A percentile compares a stretch with the other conserved stretches of the same genome.
phyloP scores from a whole-genome alignment of 2,329 filamentous ascomycete genomes.

The Pseudogymnoascus sp. region DNA sequence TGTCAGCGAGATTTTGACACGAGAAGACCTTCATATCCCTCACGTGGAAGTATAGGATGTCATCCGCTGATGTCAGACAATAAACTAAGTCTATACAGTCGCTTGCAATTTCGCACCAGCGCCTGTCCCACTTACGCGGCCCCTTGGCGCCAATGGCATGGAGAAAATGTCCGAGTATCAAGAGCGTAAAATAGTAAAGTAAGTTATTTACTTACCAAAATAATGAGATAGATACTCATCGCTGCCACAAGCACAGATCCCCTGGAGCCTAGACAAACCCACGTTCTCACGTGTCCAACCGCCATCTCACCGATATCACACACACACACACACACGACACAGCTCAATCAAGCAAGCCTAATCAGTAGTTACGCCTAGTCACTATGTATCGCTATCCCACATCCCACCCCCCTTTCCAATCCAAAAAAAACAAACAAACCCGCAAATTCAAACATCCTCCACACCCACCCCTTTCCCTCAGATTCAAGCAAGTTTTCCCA shows the following conservation, averaged over 20 bases:
- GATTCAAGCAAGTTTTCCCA: not conserved
- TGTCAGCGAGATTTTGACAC: too few species aligned
- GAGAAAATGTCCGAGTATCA: too few species aligned
- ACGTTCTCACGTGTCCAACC: not conserved
- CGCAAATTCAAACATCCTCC: conserved; percentile 4
- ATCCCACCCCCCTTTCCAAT: not conserved
- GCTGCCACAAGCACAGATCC: too few species aligned
- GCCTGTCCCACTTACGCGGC: too few species aligned
- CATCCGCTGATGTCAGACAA: too few species aligned
- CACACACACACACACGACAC: not conserved
- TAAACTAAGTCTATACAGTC: too few species aligned
- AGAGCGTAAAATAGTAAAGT: too few species aligned
- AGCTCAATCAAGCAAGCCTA: not conserved
- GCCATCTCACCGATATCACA: not conserved
- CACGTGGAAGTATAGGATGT: too few species aligned
- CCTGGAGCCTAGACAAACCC: too few species aligned
- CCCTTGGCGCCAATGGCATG: too few species aligned
- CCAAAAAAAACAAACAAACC: not conserved
- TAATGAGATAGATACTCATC: not conserved
- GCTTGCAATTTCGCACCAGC: too few species aligned
- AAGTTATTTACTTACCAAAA: not conserved
- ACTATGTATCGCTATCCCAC: not conserved
- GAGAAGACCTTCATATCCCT: too few species aligned
- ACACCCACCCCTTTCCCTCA: not conserved
- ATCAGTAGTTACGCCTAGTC: not conserved